A percentile compares a stretch with the other conserved stretches of the same genome.
Evolutionary conservation across 306 rosid genomes (phyloP).

Genomic region (Alnus glutinosa): DNA sequence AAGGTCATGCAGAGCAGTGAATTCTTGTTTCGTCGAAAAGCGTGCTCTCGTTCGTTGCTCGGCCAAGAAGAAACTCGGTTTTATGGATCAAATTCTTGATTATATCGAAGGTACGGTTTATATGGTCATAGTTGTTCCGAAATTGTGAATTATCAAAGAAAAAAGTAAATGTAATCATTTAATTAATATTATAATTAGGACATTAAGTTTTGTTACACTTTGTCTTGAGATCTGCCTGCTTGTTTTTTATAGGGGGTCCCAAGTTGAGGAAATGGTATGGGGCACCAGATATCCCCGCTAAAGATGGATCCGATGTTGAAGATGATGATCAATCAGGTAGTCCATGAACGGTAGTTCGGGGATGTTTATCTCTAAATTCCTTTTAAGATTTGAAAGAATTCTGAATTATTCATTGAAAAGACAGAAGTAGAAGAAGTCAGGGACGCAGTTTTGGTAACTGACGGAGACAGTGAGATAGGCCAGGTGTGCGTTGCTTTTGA

Average conservation of each 20-base stretch:
- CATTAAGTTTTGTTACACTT: not conserved
- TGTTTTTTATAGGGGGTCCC: conserved; percentile 65
- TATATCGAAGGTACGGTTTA: conserved; percentile 71
- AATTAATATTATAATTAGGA: too few species aligned
- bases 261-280: conserved; percentile 95
- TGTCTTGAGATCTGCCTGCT: not conserved
- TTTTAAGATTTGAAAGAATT: not conserved
- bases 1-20: conserved; percentile 27
- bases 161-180: too few species aligned
- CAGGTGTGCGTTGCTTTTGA: conserved; percentile 64
- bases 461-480: conserved; percentile 91
- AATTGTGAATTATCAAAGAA: too few species aligned
- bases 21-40: conserved; percentile 34
- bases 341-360: not conserved
- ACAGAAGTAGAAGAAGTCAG: conserved; percentile 57
- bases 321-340: conserved; percentile 60
- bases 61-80: conserved; percentile 78
- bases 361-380: conserved; percentile 7
- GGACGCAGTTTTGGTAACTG: conserved; percentile 82
- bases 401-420: conserved; percentile 34
- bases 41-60: conserved; percentile 40
- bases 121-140: not conserved
- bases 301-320: conserved; percentile 52
- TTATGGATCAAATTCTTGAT: conserved; percentile 87
- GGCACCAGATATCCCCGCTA: conserved; percentile 78